These are phyloP conservation scores for Astragalus glycyphyllos DNA, from an alignment of 306 rosid genomes.

Conservation along the genomic window DNA sequence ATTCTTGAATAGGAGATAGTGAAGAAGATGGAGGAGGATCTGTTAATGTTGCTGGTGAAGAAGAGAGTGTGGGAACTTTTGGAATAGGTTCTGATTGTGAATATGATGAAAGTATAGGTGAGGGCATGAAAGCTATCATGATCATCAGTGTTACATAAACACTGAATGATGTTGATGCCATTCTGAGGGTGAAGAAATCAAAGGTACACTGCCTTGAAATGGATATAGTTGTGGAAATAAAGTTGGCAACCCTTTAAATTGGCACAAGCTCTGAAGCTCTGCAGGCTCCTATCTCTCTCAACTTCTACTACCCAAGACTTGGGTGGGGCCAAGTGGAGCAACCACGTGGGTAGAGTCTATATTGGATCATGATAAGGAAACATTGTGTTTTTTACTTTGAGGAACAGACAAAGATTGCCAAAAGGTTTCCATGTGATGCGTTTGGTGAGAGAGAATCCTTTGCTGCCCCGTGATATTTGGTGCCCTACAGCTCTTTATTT, in stretches of 20 bases:
- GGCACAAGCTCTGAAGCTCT: slow-evolving; percentile 41
- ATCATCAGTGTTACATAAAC: slow-evolving; percentile 51
- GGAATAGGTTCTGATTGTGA: slow-evolving; percentile 47
- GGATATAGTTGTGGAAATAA: slow-evolving; percentile 47
- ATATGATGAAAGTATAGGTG: slow-evolving; percentile 50
- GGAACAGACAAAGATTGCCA: slow-evolving; percentile 55
- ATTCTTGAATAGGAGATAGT: slow-evolving; percentile 52
- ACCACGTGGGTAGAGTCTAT: slow-evolving; percentile 49
- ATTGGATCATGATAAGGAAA: slow-evolving; percentile 50
- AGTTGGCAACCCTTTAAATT: slow-evolving; percentile 56
- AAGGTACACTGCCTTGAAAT: slow-evolving; percentile 33
- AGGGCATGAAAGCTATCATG: slow-evolving; percentile 56
- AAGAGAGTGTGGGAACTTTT: slow-evolving; percentile 47
- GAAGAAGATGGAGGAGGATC: slow-evolving; percentile 49
- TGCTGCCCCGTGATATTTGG: slow-evolving; percentile 58
- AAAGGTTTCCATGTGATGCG: slow-evolving; percentile 54
- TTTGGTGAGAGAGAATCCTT: slow-evolving; percentile 50
- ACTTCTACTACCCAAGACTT: slow-evolving; percentile 32
- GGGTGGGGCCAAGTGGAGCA: slow-evolving; percentile 48
- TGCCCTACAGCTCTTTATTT: slow-evolving; percentile 51
- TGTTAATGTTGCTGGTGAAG: slow-evolving; percentile 55
- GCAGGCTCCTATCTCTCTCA: slow-evolving; percentile 19
- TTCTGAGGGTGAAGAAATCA: slow-evolving; percentile 59
- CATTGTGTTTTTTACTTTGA: slow-evolving; percentile 53
- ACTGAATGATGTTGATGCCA: slow-evolving; percentile 62